Conservation (phyloP, 345 rosid genomes). For the Barbarea vulgaris region DNA sequence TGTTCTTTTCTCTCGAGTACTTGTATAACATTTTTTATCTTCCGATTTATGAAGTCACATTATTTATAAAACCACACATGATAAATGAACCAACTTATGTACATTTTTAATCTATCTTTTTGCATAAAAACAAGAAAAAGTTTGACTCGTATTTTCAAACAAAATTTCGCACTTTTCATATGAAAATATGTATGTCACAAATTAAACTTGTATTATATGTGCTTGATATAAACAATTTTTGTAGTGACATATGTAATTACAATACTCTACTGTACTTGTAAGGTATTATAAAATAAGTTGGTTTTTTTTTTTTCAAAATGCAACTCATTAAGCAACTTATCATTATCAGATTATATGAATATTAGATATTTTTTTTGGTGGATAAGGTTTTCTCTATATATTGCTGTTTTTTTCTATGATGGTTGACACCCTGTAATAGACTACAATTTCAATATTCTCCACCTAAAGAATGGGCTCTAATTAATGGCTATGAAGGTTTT, state of each 20-base stretch:
- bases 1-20: too few species aligned
- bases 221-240: not conserved
- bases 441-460: conserved; percentile 31
- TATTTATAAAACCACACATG: too few species aligned
- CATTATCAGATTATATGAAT: not conserved
- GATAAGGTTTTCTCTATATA: not conserved
- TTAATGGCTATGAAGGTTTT: conserved; percentile 32
- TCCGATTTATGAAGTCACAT: too few species aligned
- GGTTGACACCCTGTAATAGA: conserved; percentile 43
- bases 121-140: too few species aligned
- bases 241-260: not conserved
- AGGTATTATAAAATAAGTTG: not conserved
- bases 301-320: too few species aligned
- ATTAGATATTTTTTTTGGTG: conserved; percentile 1
- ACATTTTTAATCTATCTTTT: too few species aligned
- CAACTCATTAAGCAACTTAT: conserved; percentile 5
- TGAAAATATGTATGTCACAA: not conserved
- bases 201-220: not conserved
- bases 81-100: too few species aligned
- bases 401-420: conserved; percentile 11
- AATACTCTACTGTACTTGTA: not conserved
- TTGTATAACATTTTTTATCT: too few species aligned
- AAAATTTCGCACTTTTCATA: too few species aligned
- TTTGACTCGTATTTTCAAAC: too few species aligned
- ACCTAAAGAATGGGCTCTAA: conserved; percentile 43